phyloP scores from a whole-genome alignment of 2,329 filamentous ascomycete species.

The Dryadomyces quercivorus region DNA sequence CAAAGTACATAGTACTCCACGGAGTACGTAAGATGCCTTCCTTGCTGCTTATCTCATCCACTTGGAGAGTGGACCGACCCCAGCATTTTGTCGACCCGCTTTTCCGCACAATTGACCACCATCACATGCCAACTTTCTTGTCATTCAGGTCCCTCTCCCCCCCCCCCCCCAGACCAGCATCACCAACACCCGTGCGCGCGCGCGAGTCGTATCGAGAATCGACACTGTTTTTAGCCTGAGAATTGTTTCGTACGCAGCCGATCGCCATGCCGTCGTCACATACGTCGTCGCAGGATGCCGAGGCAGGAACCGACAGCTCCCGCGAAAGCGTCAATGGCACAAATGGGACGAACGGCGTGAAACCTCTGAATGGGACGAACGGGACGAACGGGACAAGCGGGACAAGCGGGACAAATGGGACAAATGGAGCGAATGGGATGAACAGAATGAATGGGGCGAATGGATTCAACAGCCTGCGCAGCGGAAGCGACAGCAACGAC shows the following conservation, averaged over 20 bases:
- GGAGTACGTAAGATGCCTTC: not conserved
- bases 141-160: not conserved
- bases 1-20: not conserved
- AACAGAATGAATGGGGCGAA: no score
- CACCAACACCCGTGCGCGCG: not conserved
- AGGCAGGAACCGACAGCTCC: not conserved
- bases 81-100: not conserved
- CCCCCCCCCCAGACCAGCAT: not conserved
- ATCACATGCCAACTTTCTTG: not conserved
- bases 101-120: not conserved
- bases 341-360: not conserved
- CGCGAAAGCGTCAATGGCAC: not conserved
- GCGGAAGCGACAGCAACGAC: not conserved
- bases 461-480: no score
- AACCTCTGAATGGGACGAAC: not conserved
- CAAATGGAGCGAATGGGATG: not conserved
- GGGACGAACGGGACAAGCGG: not conserved
- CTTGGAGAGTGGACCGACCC: not conserved
- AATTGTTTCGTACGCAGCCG: not conserved
- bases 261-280: not conserved
- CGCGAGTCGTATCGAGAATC: no score
- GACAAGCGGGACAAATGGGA: not conserved
- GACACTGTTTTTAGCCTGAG: no score
- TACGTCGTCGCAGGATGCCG: not conserved
- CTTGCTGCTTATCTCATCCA: not conserved